Percentiles rank a stretch among this genome's conserved stretches.
Conservation (phyloP, 495 filamentous ascomycete genomes). For the Chaetomium cochliodes region DNA sequence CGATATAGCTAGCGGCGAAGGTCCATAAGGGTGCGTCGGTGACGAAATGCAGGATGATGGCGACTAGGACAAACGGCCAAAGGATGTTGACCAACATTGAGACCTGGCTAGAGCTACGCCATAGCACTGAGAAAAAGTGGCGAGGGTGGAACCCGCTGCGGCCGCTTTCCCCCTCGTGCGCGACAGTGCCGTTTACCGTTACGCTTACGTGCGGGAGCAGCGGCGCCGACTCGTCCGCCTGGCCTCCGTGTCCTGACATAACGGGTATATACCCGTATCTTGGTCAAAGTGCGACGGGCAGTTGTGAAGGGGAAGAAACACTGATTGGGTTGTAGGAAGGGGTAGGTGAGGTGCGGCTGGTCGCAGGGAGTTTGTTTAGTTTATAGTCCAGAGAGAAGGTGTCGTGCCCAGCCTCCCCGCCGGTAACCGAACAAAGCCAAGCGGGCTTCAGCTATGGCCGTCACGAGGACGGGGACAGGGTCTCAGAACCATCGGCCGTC, state of each 20-base stretch:
- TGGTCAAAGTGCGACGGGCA: neutral
- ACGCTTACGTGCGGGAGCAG: neutral
- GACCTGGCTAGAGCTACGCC: constrained; percentile 6
- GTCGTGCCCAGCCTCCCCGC: no score
- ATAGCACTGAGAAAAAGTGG: neutral
- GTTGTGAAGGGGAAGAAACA: neutral
- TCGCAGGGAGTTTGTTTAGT: neutral
- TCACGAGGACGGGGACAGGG: no score
- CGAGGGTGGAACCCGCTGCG: constrained; percentile 3
- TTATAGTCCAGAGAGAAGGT: neutral
- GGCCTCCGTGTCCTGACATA: neutral
- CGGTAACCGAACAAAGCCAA: no score
- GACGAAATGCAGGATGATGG: neutral
- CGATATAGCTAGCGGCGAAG: neutral
- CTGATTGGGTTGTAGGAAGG: neutral
- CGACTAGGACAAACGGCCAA: neutral
- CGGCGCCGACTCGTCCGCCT: neutral
- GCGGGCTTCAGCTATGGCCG: no score
- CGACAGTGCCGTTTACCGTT: neutral
- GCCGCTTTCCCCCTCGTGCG: constrained; percentile 3
- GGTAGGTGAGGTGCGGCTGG: neutral
- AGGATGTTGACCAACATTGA: neutral
- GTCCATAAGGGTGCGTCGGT: neutral
- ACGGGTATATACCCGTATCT: neutral
- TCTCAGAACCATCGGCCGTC: no score